phyloP scores from a whole-genome alignment of 768 basidiomycete species.

The Podaxis sp. region DNA sequence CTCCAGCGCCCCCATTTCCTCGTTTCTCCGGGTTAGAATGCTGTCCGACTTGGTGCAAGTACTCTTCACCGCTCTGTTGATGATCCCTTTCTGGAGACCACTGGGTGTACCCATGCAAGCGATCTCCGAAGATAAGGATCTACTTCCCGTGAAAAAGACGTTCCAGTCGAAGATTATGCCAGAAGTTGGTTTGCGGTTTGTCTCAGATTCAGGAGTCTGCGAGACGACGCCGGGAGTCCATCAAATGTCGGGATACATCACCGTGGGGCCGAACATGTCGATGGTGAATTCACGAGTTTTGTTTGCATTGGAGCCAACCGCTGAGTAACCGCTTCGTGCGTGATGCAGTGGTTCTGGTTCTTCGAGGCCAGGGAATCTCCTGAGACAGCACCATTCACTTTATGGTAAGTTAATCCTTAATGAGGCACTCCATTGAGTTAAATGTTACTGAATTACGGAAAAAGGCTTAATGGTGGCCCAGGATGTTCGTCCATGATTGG shows the following conservation, averaged over 20 bases:
- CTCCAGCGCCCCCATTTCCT: neutral
- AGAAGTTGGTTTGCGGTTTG: conserved; percentile 42
- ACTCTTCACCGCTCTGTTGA: neutral
- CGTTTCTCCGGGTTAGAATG: neutral
- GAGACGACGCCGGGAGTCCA: conserved; percentile 62
- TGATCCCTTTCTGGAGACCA: neutral
- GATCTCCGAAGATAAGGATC: conserved; percentile 8
- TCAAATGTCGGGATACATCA: conserved; percentile 63
- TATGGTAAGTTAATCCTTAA: conserved; percentile 44
- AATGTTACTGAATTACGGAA: neutral
- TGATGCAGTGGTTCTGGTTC: conserved; percentile 58
- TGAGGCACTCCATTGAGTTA: conserved; percentile 28
- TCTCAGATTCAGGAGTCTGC: conserved; percentile 60
- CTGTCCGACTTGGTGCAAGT: neutral
- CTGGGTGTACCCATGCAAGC: conserved; percentile 10
- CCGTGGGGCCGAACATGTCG: conserved; percentile 56
- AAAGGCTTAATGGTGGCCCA: conserved; percentile 59
- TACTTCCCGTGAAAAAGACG: conserved; percentile 12
- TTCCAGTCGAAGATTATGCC: conserved; percentile 22
- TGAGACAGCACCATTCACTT: conserved; percentile 55
- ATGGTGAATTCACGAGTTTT: conserved; percentile 39
- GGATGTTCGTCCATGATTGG: conserved; percentile 61
- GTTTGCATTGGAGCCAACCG: neutral
- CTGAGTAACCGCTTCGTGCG: neutral
- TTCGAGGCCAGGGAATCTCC: conserved; percentile 64